These are phyloP conservation scores for Coemansia sp. DNA, from an alignment of 192 early-diverging fungal genomes.

Conservation along the genomic window DNA sequence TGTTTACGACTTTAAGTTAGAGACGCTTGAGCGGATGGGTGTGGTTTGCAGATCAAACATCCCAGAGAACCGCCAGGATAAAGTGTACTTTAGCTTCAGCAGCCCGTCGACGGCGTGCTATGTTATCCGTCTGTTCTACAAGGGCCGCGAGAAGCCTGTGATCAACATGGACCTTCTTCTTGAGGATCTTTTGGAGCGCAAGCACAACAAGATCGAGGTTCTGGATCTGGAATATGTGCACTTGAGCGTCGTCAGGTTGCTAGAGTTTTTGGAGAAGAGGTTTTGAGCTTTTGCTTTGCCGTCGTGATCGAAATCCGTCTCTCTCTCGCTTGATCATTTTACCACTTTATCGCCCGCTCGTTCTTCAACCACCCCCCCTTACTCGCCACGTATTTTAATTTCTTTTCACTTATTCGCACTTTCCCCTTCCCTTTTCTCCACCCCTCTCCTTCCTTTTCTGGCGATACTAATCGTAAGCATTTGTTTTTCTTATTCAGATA, in stretches of 20 bases:
- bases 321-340: conserved; percentile 10
- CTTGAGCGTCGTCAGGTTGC: conserved; percentile 79
- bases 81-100: conserved; percentile 88
- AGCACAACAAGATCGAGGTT: conserved; percentile 85
- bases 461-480: not conserved
- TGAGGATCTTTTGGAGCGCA: conserved; percentile 81
- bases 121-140: conserved; percentile 87
- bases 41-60: conserved; percentile 92
- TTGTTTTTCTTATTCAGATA: not conserved
- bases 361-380: not conserved
- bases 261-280: conserved; percentile 80
- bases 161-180: conserved; percentile 95
- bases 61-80: conserved; percentile 82
- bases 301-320: not conserved
- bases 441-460: conserved; percentile 5
- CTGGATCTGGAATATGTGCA: conserved; percentile 94
- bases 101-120: conserved; percentile 89
- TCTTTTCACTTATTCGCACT: not conserved
- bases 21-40: conserved; percentile 85
- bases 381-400: not conserved
- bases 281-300: conserved; percentile 52
- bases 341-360: not conserved
- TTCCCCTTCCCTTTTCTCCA: not conserved
- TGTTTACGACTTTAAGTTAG: conserved; percentile 78
- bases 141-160: conserved; percentile 90